phyloP scores from a whole-genome alignment of 768 basidiomycete species.

The Phylloporus arenicola region DNA sequence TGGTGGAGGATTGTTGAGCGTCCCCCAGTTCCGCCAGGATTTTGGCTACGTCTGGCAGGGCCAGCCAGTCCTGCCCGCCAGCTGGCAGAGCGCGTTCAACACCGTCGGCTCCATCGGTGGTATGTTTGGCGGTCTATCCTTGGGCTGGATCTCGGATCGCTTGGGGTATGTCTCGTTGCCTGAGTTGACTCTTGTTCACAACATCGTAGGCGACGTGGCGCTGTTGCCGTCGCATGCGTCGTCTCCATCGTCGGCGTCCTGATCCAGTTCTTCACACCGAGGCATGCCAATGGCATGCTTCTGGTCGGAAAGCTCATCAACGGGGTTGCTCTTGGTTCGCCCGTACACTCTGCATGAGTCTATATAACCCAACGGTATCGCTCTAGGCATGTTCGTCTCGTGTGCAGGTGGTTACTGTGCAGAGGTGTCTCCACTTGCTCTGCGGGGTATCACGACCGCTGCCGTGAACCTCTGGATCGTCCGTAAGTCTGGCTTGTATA shows the following conservation, averaged over 20 bases:
- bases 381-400: conserved; percentile 22
- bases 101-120: too few species aligned
- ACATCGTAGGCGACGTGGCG: conserved; percentile 20
- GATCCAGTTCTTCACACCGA: conserved; percentile 21
- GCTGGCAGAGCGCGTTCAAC: too few species aligned
- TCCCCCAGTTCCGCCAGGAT: neutral
- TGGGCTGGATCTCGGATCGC: too few species aligned
- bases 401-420: conserved; percentile 23
- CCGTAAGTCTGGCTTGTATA: conserved; percentile 8
- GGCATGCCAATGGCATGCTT: conserved; percentile 22
- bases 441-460: conserved; percentile 23
- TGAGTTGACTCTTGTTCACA: neutral
- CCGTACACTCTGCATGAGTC: neutral
- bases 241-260: conserved; percentile 21
- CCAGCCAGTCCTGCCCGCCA: neutral
- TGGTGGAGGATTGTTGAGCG: neutral
- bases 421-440: conserved; percentile 26
- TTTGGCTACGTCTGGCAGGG: neutral
- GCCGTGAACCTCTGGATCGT: conserved; percentile 23
- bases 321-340: conserved; percentile 21
- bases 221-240: conserved; percentile 16
- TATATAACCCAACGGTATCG: neutral
- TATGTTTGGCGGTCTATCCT: too few species aligned
- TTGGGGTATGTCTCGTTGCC: conserved; percentile 2
- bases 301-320: conserved; percentile 24